These are phyloP conservation scores for Candida sithepensis DNA, from an alignment of 805 yeast species.

Conservation along the genomic window DNA sequence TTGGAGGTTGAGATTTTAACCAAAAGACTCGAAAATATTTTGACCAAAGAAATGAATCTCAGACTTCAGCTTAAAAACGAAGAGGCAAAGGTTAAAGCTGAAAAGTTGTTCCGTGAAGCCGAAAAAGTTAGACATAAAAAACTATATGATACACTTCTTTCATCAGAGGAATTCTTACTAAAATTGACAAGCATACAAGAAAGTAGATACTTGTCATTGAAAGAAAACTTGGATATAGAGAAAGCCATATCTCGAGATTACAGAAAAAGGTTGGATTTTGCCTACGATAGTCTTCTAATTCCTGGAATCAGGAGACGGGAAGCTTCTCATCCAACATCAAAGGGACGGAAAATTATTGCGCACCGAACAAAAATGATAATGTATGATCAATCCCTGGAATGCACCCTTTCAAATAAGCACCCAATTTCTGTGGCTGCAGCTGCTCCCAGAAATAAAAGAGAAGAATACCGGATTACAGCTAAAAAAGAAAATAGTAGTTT, in stretches of 20 bases:
- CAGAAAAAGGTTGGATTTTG: neutral
- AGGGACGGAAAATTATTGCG: neutral
- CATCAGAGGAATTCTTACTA: neutral
- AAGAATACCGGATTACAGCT: no score
- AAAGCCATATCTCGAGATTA: neutral
- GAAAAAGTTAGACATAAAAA: neutral
- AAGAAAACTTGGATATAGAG: neutral
- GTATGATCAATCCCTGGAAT: neutral
- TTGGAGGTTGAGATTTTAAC: neutral
- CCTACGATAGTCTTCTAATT: neutral
- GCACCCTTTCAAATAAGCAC: no score
- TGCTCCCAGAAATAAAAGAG: no score
- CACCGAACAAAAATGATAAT: neutral
- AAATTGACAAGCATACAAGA: neutral
- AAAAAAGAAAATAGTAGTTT: no score
- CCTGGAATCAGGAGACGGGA: neutral
- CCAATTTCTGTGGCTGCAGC: no score
- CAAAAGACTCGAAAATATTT: neutral
- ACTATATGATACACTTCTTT: neutral
- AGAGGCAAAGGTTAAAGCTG: neutral
- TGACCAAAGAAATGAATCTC: neutral
- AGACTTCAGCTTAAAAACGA: neutral
- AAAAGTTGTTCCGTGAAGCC: neutral
- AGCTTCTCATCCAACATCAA: neutral
- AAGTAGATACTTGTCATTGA: neutral